Conservation (phyloP, 257 asterid species). For the Schizonepeta tenuifolia region DNA sequence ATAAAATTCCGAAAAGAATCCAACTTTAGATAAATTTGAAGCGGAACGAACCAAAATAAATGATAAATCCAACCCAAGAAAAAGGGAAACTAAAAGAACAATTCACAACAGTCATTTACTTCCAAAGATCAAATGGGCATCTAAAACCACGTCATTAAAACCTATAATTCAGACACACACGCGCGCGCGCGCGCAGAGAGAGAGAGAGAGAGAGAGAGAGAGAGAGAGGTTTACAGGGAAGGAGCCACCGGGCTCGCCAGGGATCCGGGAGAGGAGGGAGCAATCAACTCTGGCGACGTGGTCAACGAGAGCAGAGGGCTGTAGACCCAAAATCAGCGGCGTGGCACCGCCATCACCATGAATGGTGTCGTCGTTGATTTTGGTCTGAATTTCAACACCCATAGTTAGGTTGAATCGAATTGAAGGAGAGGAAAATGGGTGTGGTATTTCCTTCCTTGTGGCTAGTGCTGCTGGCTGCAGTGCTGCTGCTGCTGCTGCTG, state of each 20-base stretch:
- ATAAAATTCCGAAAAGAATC: conserved; percentile 13
- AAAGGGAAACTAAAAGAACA: neutral
- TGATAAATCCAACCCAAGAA: neutral
- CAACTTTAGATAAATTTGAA: conserved; percentile 30
- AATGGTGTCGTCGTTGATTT: conserved; percentile 28
- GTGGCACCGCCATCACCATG: conserved; percentile 35
- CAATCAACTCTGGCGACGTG: conserved; percentile 84
- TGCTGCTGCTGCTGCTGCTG: too few species aligned
- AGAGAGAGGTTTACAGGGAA: conserved; percentile 66
- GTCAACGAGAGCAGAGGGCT: conserved; percentile 91
- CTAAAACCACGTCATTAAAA: conserved; percentile 13
- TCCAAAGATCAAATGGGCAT: conserved; percentile 12
- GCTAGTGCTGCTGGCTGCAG: neutral
- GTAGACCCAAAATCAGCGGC: conserved; percentile 81
- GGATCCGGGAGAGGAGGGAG: conserved; percentile 83
- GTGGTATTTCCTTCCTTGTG: conserved; percentile 11
- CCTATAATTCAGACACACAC: conserved; percentile 25
- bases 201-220: neutral
- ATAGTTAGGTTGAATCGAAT: conserved; percentile 17
- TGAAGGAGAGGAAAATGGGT: neutral
- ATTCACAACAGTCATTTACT: neutral
- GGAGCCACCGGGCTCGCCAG: conserved; percentile 96
- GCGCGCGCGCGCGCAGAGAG: too few species aligned
- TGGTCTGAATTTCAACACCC: conserved; percentile 68
- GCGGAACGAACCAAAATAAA: conserved; percentile 3